phyloP scores from a whole-genome alignment of 371 early-diverging fungal species.

The Mortierella sp. region DNA sequence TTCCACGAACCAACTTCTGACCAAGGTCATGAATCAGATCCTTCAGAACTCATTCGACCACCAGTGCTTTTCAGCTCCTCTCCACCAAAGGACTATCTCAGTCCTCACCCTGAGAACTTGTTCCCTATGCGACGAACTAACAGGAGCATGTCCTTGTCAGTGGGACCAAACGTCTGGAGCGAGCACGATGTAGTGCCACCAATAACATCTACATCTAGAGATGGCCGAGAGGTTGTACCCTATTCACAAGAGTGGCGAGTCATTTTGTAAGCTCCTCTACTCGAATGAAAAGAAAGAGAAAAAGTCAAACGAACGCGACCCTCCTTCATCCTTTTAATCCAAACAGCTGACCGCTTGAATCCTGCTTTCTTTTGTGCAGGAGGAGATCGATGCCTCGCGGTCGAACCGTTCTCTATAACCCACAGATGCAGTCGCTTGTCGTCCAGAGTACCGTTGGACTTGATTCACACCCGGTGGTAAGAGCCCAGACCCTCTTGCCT shows the following conservation, averaged over 20 bases:
- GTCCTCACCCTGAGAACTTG: constrained; percentile 14
- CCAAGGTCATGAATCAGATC: constrained; percentile 47
- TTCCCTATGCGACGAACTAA: constrained; percentile 32
- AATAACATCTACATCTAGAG: constrained; percentile 23
- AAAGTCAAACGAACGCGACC: too few relatives aligned
- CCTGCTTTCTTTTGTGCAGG: too few relatives aligned
- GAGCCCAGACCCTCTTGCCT: not conserved
- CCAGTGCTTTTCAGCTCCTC: constrained; percentile 24
- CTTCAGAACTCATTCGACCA: constrained; percentile 40
- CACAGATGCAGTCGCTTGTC: constrained; percentile 44
- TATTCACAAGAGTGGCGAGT: constrained; percentile 61
- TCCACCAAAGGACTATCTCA: constrained; percentile 13
- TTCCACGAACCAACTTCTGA: constrained; percentile 21
- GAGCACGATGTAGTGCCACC: constrained; percentile 57
- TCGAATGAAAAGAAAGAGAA: too few relatives aligned
- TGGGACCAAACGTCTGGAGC: constrained; percentile 56
- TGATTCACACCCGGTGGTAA: constrained; percentile 34
- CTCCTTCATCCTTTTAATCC: too few relatives aligned
- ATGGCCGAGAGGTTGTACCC: constrained; percentile 36
- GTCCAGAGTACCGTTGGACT: constrained; percentile 26
- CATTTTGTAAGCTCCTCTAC: constrained; percentile 56
- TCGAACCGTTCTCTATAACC: constrained; percentile 47
- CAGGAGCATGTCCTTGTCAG: constrained; percentile 59
- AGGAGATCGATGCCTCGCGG: constrained; percentile 38
- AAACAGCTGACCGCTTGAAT: too few relatives aligned